These are phyloP conservation scores for Gamarada debralockiae DNA, from an alignment of 495 filamentous ascomycete genomes.

Conservation along the genomic window DNA sequence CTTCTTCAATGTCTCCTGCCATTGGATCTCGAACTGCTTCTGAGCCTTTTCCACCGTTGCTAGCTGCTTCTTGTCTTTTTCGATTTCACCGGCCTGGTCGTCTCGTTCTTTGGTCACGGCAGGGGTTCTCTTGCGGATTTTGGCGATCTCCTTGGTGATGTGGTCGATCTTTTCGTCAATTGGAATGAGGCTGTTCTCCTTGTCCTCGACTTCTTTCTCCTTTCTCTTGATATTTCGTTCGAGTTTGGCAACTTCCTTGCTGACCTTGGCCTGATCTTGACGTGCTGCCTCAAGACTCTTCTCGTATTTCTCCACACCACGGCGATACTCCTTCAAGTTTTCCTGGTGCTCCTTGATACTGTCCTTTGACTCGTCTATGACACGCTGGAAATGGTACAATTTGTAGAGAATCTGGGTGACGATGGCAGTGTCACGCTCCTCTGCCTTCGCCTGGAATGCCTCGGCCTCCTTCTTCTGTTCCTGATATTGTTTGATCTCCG, in stretches of 20 bases:
- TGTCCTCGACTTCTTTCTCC: slow-evolving; percentile 84
- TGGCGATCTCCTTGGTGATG: slow-evolving; percentile 64
- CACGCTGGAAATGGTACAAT: slow-evolving; percentile 88
- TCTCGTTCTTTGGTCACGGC: slow-evolving; percentile 75
- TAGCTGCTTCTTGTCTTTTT: slow-evolving; percentile 74
- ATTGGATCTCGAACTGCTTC: slow-evolving; percentile 82
- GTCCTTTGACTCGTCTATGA: slow-evolving; percentile 86
- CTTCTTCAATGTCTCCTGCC: slow-evolving; percentile 75
- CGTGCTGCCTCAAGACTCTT: slow-evolving; percentile 81
- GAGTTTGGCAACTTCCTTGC: slow-evolving; percentile 73
- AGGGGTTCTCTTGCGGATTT: slow-evolving; percentile 59
- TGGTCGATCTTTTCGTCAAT: slow-evolving; percentile 92
- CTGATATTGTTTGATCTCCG: slow-evolving; percentile 94
- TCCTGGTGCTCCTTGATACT: slow-evolving; percentile 94
- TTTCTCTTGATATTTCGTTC: slow-evolving; percentile 80
- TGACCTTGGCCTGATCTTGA: slow-evolving; percentile 73
- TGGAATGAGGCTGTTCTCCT: slow-evolving; percentile 80
- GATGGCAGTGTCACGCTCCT: slow-evolving; percentile 87
- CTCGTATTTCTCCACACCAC: slow-evolving; percentile 83
- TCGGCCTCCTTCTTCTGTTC: slow-evolving; percentile 97
- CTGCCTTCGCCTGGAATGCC: slow-evolving; percentile 79
- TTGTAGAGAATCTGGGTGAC: slow-evolving; percentile 97
- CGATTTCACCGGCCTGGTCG: slow-evolving; percentile 56
- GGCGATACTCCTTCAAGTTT: slow-evolving; percentile 89
- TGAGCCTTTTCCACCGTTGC: slow-evolving; percentile 85